Base-by-base conservation (phyloP, 345 rosid genomes). In the Pelargonium nanum region DNA sequence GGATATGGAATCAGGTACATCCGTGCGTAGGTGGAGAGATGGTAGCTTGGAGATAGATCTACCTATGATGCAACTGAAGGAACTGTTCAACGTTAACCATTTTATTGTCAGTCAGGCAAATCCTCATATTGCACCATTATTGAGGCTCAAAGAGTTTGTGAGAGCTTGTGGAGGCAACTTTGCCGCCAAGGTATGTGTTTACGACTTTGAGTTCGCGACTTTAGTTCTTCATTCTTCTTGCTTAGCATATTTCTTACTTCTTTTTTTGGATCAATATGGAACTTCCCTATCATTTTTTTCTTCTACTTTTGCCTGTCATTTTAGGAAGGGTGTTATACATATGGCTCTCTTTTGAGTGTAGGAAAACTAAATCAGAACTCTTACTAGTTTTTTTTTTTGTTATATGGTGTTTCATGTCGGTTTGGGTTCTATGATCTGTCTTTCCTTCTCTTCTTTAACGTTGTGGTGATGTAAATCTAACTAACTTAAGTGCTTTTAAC, bases 1-100 rank as follows among this genome's bases (percentile, higher is more conserved):
- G 20, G 95, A 83, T 64, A 78, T 79, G 72, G 83, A 84, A 22
- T 71, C 81, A 10, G 70, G 80, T 45, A 53, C 88, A 26, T 66
- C 91, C 60, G 76, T 63, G n/a, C 96, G 99, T 20, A 79, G 95
- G 21, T 93, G 99, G 97, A 87, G 97, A 72, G 99, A 93, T 74
- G 99, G 99, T 59, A 90, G 99, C 78, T 81, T 93, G 81, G 97
- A 93, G 84, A 81, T 90, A 57, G 97, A 93, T 77, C 69, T 93
- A 64, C 99, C 99, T 7, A 93, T 86, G 97, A 90, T 90, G 87
- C 97, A 93, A 68, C 73, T 93, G 72, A 93, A 93, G 81, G 99
- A 93, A 61, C 77, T 93, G 20, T 93, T 93, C 71, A 93, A 93
- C 68, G 99, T 90, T 55, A 90, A 93, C 70, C 99, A 93, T 74